Conservation (phyloP, 345 rosid genomes). For the Raphanus raphanistrum region DNA sequence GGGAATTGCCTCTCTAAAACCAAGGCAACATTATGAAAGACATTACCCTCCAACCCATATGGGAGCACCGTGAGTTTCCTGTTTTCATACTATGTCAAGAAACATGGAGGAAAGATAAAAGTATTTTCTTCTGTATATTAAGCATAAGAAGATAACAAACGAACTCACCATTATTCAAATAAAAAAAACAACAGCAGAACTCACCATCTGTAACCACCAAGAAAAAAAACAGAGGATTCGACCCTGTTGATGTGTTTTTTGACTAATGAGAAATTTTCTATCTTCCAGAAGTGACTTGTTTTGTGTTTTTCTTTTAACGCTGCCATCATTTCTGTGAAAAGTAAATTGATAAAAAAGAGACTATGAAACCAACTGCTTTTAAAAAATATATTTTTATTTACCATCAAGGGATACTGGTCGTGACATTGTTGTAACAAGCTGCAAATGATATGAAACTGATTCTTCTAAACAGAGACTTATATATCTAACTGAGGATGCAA, state of each 20-base stretch:
- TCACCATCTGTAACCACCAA: slow-evolving; percentile 22
- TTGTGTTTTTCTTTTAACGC: neutral
- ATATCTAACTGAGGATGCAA: neutral
- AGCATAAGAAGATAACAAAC: neutral
- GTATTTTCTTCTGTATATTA: neutral
- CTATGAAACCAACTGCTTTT: neutral
- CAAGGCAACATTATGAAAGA: too few species aligned
- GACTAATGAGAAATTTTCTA: neutral
- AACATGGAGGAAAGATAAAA: neutral
- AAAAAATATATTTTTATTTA: neutral
- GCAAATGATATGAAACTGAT: neutral
- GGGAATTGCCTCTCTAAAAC: too few species aligned
- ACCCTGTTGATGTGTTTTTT: neutral
- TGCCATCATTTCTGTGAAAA: neutral
- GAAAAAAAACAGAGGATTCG: slow-evolving; percentile 18
- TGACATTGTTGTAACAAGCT: neutral
- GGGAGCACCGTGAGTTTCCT: slow-evolving; percentile 13
- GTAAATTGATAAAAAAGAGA: neutral
- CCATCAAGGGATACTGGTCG: neutral
- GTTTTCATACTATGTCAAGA: neutral
- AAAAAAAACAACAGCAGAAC: neutral
- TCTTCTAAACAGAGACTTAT: neutral
- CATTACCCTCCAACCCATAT: neutral
- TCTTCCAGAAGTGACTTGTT: neutral
- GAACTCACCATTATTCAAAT: neutral